Conservation (phyloP, 441 rosid genomes). For the Jatropha multifida region DNA sequence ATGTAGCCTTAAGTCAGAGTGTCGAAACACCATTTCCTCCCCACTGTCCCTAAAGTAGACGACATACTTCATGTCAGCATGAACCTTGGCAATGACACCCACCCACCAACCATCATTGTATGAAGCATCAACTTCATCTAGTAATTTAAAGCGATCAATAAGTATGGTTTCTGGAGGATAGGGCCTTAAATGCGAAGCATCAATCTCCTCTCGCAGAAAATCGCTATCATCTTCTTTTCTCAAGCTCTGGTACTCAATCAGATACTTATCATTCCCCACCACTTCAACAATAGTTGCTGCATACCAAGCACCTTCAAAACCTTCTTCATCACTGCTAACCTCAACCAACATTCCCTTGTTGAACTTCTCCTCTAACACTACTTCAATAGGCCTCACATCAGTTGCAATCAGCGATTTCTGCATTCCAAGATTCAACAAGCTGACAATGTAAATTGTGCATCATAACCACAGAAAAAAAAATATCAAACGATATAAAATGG, state of each 20-base stretch:
- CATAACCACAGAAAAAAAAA: neutral
- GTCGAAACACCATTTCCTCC: constrained; percentile 53
- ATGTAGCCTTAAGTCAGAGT: constrained; percentile 63
- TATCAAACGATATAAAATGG: neutral
- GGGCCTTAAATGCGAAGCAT: constrained; percentile 58
- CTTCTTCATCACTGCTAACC: constrained; percentile 82
- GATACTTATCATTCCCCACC: constrained; percentile 44
- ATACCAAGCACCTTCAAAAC: constrained; percentile 90
- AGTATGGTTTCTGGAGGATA: constrained; percentile 44
- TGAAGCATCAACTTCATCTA: constrained; percentile 73
- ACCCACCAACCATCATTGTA: constrained; percentile 95
- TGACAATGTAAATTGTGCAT: constrained; percentile 6
- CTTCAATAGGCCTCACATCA: constrained; percentile 24
- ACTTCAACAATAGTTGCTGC: constrained; percentile 51
- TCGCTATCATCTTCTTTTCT: constrained; percentile 74
- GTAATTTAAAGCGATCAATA: constrained; percentile 40
- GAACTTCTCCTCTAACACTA: constrained; percentile 28
- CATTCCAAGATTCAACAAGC: constrained; percentile 11
- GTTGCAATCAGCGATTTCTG: constrained; percentile 6
- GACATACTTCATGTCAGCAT: constrained; percentile 38
- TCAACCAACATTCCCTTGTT: constrained; percentile 55
- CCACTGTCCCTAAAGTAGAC: constrained; percentile 52
- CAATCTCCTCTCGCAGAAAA: constrained; percentile 62
- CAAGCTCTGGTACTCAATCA: constrained; percentile 58
- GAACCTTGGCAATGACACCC: constrained; percentile 60